Conservation (phyloP, 257 asterid species). For the Solanum etuberosum region DNA sequence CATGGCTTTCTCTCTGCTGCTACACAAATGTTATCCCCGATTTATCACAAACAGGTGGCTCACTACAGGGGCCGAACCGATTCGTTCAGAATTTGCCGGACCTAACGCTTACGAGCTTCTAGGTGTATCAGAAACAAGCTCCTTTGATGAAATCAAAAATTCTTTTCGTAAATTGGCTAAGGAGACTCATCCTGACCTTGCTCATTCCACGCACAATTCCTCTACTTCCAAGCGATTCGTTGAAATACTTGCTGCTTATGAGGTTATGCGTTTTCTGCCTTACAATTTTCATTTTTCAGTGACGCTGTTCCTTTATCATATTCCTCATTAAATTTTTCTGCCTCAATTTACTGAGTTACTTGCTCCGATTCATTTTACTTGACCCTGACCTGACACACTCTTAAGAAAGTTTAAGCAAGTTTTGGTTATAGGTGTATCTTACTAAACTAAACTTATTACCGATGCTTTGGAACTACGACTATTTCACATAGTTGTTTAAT, state of each 20-base stretch:
- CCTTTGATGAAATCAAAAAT: constrained; percentile 60
- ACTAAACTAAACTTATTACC: not conserved
- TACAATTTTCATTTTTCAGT: not conserved
- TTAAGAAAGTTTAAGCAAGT: no score
- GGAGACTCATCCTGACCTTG: constrained; percentile 89
- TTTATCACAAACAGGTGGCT: constrained; percentile 32
- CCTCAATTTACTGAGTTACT: not conserved
- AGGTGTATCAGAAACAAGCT: constrained; percentile 63
- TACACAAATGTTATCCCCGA: not conserved
- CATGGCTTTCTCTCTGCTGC: not conserved
- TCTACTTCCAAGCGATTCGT: constrained; percentile 48
- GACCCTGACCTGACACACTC: not conserved
- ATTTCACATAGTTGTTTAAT: no score
- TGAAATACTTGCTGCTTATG: constrained; percentile 83
- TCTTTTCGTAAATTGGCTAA: constrained; percentile 79
- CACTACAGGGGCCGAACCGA: constrained; percentile 38
- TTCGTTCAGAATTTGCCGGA: constrained; percentile 50
- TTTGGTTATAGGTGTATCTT: not conserved
- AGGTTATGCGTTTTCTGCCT: constrained; percentile 30
- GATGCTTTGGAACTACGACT: no score
- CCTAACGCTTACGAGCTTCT: constrained; percentile 66
- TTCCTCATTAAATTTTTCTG: not conserved
- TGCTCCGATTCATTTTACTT: no score
- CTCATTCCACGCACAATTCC: constrained; percentile 23
- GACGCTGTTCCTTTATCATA: not conserved